These are phyloP conservation scores for Triticum monococcum DNA, from an alignment of 176 grass and related monocot species.

Conservation along the genomic window DNA sequence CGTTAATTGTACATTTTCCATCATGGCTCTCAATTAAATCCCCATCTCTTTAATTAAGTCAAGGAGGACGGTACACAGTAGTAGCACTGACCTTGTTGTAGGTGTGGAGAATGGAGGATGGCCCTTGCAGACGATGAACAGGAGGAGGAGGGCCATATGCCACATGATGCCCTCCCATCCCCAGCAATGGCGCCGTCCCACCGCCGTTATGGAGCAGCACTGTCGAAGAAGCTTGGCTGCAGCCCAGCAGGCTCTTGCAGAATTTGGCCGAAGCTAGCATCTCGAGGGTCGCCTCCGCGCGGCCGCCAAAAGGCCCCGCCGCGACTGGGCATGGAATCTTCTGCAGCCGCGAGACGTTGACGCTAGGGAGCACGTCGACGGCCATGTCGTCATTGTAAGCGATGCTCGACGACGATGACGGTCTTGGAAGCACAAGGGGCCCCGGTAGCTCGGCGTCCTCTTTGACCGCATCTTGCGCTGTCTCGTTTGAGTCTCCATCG, in stretches of 20 bases:
- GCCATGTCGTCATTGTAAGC: constrained; percentile 19
- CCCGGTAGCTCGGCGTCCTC: constrained; percentile 19
- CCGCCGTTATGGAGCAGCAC: constrained; percentile 26
- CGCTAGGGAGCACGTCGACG: constrained; percentile 40
- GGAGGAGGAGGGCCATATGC: constrained; percentile 46
- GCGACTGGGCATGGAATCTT: constrained; percentile 6
- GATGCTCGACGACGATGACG: constrained; percentile 31
- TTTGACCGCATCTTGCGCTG: constrained; percentile 38
- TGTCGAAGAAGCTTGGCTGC: constrained; percentile 28
- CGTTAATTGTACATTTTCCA: not conserved
- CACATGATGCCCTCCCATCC: constrained; percentile 44
- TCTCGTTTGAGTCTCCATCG: not conserved
- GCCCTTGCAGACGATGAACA: constrained; percentile 48
- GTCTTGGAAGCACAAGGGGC: not conserved
- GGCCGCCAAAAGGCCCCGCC: not conserved
- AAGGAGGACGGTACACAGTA: not conserved
- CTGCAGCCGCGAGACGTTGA: constrained; percentile 44
- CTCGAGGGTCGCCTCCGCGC: constrained; percentile 49
- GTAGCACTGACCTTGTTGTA: constrained; percentile 50
- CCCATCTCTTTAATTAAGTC: not conserved
- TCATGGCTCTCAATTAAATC: not conserved
- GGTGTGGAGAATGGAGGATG: constrained; percentile 38
- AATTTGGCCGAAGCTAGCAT: constrained; percentile 51
- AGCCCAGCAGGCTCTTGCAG: constrained; percentile 40
- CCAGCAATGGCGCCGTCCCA: constrained; percentile 26